A percentile compares a stretch with the other conserved stretches of the same genome.
Evolutionary conservation across 805 yeast genomes (phyloP).

Genomic region (Kuraishia hungarica): DNA sequence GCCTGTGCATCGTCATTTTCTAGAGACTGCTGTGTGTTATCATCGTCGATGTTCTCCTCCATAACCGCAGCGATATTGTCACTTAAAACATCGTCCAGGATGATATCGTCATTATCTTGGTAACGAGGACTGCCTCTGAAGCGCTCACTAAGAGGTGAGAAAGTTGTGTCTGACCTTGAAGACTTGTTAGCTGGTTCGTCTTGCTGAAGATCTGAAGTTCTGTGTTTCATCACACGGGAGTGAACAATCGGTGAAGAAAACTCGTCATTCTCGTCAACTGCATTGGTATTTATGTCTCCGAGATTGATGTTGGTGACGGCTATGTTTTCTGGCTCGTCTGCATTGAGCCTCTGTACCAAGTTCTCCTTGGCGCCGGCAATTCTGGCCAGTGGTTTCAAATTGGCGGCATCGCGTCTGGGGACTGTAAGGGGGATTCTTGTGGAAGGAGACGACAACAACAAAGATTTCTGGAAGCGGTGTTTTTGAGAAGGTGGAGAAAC

Average conservation of each 20-base stretch:
- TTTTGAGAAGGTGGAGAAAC: conserved; percentile 2
- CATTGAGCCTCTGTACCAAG: not conserved
- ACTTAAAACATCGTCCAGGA: not conserved
- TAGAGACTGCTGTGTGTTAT: no score
- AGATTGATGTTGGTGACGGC: not conserved
- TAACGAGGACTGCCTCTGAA: not conserved
- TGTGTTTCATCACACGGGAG: not conserved
- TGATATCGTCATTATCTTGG: not conserved
- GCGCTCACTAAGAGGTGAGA: not conserved
- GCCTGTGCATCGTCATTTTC: not conserved
- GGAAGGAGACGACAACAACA: conserved; percentile 2
- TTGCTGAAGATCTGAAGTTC: not conserved
- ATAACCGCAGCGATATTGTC: not conserved
- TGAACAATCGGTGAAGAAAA: not conserved
- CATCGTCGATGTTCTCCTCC: not conserved
- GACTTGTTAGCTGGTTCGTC: not conserved
- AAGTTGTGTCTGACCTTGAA: not conserved
- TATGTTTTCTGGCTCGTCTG: not conserved
- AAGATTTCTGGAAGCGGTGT: not conserved
- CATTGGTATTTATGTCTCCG: not conserved
- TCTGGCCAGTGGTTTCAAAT: not conserved
- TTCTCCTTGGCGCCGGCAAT: not conserved
- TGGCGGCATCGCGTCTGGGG: conserved; percentile 17
- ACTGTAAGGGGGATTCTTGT: conserved; percentile 20
- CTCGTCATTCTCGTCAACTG: not conserved